These are phyloP conservation scores for Linum trigynum DNA, from an alignment of 345 rosid species.

Conservation along the genomic window DNA sequence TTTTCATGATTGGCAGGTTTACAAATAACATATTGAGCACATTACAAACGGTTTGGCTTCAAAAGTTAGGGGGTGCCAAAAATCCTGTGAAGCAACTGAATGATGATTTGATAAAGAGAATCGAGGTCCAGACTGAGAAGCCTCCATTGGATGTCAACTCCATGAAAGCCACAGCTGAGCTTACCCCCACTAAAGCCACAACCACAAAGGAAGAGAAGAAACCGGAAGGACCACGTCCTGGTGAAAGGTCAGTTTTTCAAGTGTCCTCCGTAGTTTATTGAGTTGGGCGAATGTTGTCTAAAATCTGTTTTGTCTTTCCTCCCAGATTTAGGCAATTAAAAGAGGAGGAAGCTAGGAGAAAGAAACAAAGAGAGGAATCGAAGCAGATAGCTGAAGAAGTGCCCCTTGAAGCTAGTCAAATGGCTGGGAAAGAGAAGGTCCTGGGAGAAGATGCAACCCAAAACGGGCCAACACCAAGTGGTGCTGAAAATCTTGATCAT, in stretches of 20 bases:
- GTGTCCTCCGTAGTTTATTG: background rate
- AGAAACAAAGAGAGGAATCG: constrained; percentile 51
- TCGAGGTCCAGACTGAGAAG: constrained; percentile 29
- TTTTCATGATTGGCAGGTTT: constrained; percentile 41
- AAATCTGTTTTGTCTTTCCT: constrained; percentile 12
- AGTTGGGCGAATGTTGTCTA: constrained; percentile 3
- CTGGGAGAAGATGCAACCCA: constrained; percentile 13
- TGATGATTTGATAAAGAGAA: constrained; percentile 39
- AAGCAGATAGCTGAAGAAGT: constrained; percentile 43
- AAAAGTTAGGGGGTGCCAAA: constrained; percentile 72
- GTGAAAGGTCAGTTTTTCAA: constrained; percentile 48
- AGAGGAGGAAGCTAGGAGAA: constrained; percentile 77
- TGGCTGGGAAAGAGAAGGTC: constrained; percentile 10
- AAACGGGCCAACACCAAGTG: constrained; percentile 18
- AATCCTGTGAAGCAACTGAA: constrained; percentile 34
- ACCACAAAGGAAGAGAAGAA: constrained; percentile 29
- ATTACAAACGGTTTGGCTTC: constrained; percentile 91
- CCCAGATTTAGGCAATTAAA: constrained; percentile 67
- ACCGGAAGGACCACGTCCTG: constrained; percentile 54
- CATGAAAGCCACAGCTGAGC: constrained; percentile 14
- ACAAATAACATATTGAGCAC: constrained; percentile 88
- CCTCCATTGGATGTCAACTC: constrained; percentile 11
- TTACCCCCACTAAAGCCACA: constrained; percentile 22
- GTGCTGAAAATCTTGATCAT: constrained; percentile 16
- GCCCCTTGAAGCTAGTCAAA: constrained; percentile 21